Percentiles rank a stretch among this genome's conserved stretches.
phyloP scores from a whole-genome alignment of 192 early-diverging fungal species.

The Phlyctochytrium bullatum region DNA sequence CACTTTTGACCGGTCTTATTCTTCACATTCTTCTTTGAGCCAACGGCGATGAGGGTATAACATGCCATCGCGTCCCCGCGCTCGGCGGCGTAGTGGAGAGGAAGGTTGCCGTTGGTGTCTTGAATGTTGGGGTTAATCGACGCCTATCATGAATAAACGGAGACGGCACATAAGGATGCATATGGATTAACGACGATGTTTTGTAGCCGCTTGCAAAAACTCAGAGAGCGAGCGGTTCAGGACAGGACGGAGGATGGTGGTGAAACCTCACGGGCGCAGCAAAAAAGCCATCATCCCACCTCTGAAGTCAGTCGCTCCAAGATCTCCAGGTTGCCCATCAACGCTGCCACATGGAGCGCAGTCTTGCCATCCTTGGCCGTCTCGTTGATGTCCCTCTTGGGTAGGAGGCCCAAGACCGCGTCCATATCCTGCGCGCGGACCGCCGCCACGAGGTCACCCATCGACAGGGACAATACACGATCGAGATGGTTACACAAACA shows the following conservation, averaged over 20 bases:
- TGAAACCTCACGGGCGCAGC: too few relatives aligned
- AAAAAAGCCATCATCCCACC: too few relatives aligned
- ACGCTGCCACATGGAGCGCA: conserved; percentile 25
- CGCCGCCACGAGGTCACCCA: not conserved
- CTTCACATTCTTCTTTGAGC: conserved; percentile 9
- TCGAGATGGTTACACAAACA: too few relatives aligned
- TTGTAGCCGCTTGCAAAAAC: too few relatives aligned
- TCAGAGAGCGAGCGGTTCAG: too few relatives aligned
- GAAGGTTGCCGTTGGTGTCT: conserved; percentile 23
- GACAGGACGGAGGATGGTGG: too few relatives aligned
- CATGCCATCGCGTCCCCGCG: conserved; percentile 5
- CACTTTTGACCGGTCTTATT: conserved; percentile 19
- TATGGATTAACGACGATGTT: too few relatives aligned
- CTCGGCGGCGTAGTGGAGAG: conserved; percentile 28
- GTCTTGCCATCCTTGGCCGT: conserved; percentile 16
- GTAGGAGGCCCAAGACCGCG: not conserved
- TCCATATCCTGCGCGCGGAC: not conserved
- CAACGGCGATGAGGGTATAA: conserved; percentile 19
- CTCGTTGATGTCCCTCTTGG: conserved; percentile 10
- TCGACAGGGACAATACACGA: not conserved
- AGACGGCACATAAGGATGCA: too few relatives aligned
- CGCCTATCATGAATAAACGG: too few relatives aligned
- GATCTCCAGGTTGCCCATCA: conserved; percentile 7
- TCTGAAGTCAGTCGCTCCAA: conserved; percentile 16
- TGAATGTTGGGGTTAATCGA: conserved; percentile 18